Evolutionary conservation across 2,329 filamentous ascomycete genomes (phyloP).

Genomic region (Claviceps sp.): DNA sequence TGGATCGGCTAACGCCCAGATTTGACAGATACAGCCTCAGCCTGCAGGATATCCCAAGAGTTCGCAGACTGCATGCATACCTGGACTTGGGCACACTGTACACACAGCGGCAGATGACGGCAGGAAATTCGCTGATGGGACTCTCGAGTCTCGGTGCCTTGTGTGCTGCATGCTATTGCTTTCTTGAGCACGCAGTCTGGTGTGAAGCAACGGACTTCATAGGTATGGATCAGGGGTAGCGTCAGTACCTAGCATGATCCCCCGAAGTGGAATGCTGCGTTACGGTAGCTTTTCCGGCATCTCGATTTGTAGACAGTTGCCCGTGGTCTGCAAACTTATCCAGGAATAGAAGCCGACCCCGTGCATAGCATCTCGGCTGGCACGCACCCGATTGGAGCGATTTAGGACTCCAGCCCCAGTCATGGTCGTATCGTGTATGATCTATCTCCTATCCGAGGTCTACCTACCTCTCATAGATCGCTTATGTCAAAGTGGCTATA

Average conservation of each 20-base stretch:
- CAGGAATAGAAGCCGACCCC: not conserved
- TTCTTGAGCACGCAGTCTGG: not conserved
- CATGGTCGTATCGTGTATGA: not conserved
- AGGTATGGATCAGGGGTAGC: not conserved
- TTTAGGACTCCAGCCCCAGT: not conserved
- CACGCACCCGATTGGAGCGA: not conserved
- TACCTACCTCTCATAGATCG: too few species aligned
- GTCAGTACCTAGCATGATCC: not conserved
- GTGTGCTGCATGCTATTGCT: not conserved
- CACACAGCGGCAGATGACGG: not conserved
- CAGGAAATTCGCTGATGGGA: not conserved
- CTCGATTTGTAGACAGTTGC: not conserved
- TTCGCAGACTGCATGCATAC: not conserved
- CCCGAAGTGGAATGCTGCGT: not conserved
- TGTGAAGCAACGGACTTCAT: not conserved
- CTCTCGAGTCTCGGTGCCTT: not conserved
- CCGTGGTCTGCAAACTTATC: not conserved
- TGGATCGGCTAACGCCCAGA: not conserved
- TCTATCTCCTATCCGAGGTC: too few species aligned
- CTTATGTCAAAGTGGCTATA: too few species aligned
- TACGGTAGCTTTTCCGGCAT: not conserved
- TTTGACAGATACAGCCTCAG: not conserved
- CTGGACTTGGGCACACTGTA: not conserved
- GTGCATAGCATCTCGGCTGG: not conserved
- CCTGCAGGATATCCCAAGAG: not conserved